A percentile compares a stretch with the other conserved stretches of the same genome.
Conservation (phyloP, 1,139 yeast species). For the Yamadazyma taylorii region DNA sequence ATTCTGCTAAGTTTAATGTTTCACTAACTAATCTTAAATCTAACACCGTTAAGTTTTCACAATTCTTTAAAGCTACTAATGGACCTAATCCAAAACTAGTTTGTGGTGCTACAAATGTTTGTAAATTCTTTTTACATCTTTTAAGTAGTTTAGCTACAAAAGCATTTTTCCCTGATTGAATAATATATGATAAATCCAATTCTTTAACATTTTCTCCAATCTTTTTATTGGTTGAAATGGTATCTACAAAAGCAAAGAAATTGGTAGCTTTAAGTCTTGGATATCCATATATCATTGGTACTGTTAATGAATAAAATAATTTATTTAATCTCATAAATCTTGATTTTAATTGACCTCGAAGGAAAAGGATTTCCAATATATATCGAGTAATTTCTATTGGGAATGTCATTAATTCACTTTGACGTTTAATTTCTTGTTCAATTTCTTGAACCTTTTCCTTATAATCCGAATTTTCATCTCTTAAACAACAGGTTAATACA, state of each 20-base stretch:
- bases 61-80: slow-evolving; percentile 69
- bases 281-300: slow-evolving; percentile 61
- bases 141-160: slow-evolving; percentile 79
- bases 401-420: slow-evolving; percentile 28
- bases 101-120: slow-evolving; percentile 84
- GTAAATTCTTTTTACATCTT: slow-evolving; percentile 64
- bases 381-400: slow-evolving; percentile 63
- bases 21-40: slow-evolving; percentile 91
- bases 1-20: slow-evolving; percentile 76
- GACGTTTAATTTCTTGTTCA: slow-evolving; percentile 15
- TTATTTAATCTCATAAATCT: slow-evolving; percentile 61
- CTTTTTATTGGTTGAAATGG: slow-evolving; percentile 49
- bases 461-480: slow-evolving; percentile 19
- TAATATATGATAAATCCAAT: slow-evolving; percentile 72
- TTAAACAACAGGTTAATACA: slow-evolving; percentile 37
- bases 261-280: slow-evolving; percentile 69
- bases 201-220: slow-evolving; percentile 47
- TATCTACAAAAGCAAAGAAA: slow-evolving; percentile 70
- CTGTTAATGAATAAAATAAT: slow-evolving; percentile 55
- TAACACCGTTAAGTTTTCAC: slow-evolving; percentile 60
- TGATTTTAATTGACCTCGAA: slow-evolving; percentile 40
- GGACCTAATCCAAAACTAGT: slow-evolving; percentile 94
- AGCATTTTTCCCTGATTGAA: slow-evolving; percentile 93
- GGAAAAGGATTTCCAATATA: slow-evolving; percentile 45
- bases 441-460: slow-evolving; percentile 14